Base-by-base conservation (phyloP, 2,329 filamentous ascomycete species). In the Magnaporthales sp. region DNA sequence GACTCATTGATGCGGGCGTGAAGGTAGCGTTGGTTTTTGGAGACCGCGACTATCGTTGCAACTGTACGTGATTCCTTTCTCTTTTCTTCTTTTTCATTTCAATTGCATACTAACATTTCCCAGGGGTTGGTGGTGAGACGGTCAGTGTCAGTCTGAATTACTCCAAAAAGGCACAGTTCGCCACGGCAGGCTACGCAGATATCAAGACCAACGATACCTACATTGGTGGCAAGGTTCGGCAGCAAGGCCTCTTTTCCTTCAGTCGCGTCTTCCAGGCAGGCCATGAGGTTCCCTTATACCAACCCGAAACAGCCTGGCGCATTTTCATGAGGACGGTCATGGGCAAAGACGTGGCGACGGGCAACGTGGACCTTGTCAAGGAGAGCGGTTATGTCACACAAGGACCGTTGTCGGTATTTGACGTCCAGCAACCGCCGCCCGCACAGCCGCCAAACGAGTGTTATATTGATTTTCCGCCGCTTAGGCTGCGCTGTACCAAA, bases 231-330 rank as follows among this genome's bases (percentile, higher is more conserved):
- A 81, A 84, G 62, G 88, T 89, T 0, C 81, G 89, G 1, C 88
- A 91, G 73, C 86, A 84, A 68, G 89, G 87, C 2, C 90, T 89
- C 68, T 80, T 87, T 60, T 84, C 81, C 2, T 87, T 87, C 72
- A 81, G 81, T 9, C 78, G 85, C 0, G 80, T 86, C 13, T 85
- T 83, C 70, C 79, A 86, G 69, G 79, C 84, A 2, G 84, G 85
- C 0, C 84, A 86, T 69, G 78, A 83, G 63, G 66, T 67, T 68
- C 19, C 30, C 63, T 22, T 30, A 46, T 81, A 81, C 67, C 81
- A 84, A 72, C 82, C 82, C 4, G 73, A 79, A 60, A 80, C 81
- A 0, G 71, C 79, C 0, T 75, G 82, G 68, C 75, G 77, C 63
- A 75, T 84, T 58, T 85, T 85, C 68, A 79, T 81, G 38, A 77